A percentile compares a stretch with the other conserved stretches of the same genome.
These are phyloP conservation scores for Oryza punctata DNA, from an alignment of 176 grass and related monocot genomes.

Conservation along the genomic window DNA sequence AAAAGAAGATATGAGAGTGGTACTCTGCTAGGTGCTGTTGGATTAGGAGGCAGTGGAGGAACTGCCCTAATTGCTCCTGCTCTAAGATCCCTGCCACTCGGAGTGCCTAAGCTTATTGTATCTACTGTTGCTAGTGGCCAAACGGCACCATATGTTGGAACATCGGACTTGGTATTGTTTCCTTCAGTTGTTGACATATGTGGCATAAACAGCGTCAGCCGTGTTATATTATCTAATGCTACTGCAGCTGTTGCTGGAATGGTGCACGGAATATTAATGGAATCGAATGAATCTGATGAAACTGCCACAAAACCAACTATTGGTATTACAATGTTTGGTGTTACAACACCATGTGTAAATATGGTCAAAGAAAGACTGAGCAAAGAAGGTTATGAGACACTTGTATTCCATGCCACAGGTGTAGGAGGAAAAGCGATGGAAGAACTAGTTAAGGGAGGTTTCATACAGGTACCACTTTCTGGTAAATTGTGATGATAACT, in stretches of 20 bases:
- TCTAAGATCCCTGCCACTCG: constrained; percentile 76
- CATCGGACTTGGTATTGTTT: constrained; percentile 83
- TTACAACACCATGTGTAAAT: constrained; percentile 87
- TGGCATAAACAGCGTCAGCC: constrained; percentile 82
- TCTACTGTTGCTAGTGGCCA: constrained; percentile 87
- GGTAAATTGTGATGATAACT: constrained; percentile 24
- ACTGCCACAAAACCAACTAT: constrained; percentile 56
- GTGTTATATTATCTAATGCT: constrained; percentile 77
- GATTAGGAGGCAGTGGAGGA: constrained; percentile 90
- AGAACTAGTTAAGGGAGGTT: constrained; percentile 74
- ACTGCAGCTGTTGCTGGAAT: constrained; percentile 80
- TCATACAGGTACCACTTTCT: constrained; percentile 77
- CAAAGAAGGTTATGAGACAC: constrained; percentile 83
- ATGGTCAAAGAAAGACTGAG: constrained; percentile 69
- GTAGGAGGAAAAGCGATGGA: constrained; percentile 97
- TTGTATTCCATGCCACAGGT: constrained; percentile 96
- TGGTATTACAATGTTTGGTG: constrained; percentile 95
- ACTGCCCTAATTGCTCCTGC: constrained; percentile 80
- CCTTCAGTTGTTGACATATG: constrained; percentile 92
- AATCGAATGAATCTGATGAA: constrained; percentile 57
- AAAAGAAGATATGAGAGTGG: constrained; percentile 55
- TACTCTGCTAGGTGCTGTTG: constrained; percentile 66
- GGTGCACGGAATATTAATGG: constrained; percentile 53
- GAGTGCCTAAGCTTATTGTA: constrained; percentile 91
- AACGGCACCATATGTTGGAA: constrained; percentile 74